A percentile compares a stretch with the other conserved stretches of the same genome.
Conservation (phyloP, 495 filamentous ascomycete species). For the Neurospora intermedia region DNA sequence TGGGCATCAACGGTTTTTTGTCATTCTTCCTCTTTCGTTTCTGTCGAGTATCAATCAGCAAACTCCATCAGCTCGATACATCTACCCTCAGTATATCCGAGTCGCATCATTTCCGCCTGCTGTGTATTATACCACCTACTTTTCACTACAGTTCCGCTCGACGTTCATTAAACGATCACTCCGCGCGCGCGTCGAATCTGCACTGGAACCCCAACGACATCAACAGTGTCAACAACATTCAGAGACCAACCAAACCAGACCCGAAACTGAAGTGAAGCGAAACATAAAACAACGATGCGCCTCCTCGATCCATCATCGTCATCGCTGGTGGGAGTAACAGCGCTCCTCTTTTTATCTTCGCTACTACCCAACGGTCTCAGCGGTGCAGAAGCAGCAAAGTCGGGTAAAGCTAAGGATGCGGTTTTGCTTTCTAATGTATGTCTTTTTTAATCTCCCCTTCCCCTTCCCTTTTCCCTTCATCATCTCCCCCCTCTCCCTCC, state of each 20-base stretch:
- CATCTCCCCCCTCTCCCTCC: too few species aligned
- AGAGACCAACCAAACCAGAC: background rate
- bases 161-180: background rate
- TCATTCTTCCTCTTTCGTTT: background rate
- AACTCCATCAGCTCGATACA: background rate
- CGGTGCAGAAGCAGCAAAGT: background rate
- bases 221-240: background rate
- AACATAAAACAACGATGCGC: background rate
- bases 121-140: background rate
- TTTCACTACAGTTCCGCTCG: background rate
- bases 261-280: background rate
- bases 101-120: background rate
- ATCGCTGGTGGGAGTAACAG: background rate
- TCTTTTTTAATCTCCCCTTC: background rate
- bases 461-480: too few species aligned
- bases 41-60: background rate
- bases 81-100: background rate
- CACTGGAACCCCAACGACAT: background rate
- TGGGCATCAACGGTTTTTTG: background rate
- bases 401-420: background rate
- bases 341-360: background rate
- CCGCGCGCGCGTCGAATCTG: background rate
- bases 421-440: background rate
- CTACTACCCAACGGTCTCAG: background rate
- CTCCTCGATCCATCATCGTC: background rate